A percentile compares a stretch with the other conserved stretches of the same genome.
Conservation (phyloP, 2,329 filamentous ascomycete species). For the Alternaria triticina region DNA sequence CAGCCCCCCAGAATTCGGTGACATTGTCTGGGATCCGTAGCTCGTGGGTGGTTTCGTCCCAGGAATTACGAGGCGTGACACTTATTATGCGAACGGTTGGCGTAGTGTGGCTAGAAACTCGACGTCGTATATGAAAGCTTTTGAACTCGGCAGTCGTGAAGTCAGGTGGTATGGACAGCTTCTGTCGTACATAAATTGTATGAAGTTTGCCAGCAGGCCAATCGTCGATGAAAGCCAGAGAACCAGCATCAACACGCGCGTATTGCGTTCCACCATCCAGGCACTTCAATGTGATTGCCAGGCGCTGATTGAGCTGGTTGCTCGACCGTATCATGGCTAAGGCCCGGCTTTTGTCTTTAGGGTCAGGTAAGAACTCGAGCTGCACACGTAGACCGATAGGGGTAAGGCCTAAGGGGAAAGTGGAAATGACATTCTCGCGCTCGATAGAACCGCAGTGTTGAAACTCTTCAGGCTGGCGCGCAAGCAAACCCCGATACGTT, state of each 20-base stretch:
- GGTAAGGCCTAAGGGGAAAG: conserved; percentile 25
- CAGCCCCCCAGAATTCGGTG: conserved; percentile 17
- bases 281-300: conserved; percentile 31
- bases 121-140: conserved; percentile 27
- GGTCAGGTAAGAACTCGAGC: conserved; percentile 28
- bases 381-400: conserved; percentile 32
- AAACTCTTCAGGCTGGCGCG: conserved; percentile 31
- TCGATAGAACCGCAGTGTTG: conserved; percentile 26
- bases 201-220: conserved; percentile 34
- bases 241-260: conserved; percentile 50
- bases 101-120: conserved; percentile 17
- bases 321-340: conserved; percentile 30
- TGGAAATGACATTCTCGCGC: conserved; percentile 25
- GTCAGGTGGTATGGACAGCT: conserved; percentile 25
- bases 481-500: conserved; percentile 32
- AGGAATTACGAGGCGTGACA: conserved; percentile 21
- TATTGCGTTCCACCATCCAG: conserved; percentile 44
- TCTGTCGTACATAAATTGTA: conserved; percentile 33
- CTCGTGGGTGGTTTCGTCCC: conserved; percentile 22
- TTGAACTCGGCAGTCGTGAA: conserved; percentile 29
- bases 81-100: conserved; percentile 26
- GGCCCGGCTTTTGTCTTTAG: conserved; percentile 17
- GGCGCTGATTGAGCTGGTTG: conserved; percentile 29
- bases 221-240: conserved; percentile 59
- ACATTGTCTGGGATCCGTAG: conserved; percentile 19